Conservation (phyloP, 352 stramenopile genomes). For the Globisporangium solare region DNA sequence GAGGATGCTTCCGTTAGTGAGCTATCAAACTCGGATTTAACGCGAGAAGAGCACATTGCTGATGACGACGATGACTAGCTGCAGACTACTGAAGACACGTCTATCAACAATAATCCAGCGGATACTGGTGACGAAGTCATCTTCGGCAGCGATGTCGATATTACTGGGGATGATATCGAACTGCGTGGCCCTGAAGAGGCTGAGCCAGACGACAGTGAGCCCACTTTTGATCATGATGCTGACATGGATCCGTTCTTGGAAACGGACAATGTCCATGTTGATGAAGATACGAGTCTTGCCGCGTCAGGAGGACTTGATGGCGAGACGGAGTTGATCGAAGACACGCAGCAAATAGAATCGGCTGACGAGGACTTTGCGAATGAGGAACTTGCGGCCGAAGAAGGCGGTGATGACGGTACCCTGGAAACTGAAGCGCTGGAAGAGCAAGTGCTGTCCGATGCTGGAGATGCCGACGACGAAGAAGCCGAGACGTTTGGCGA, state of each 20-base stretch:
- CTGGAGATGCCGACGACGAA: conserved; percentile 66
- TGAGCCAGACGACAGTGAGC: too few relatives aligned
- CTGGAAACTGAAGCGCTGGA: conserved; percentile 1
- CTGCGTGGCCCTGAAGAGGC: too few relatives aligned
- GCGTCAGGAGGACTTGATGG: background rate
- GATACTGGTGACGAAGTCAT: background rate
- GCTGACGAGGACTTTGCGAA: background rate
- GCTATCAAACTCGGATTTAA: background rate
- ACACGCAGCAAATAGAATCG: background rate
- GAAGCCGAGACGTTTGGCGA: conserved; percentile 72
- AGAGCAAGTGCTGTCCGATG: conserved; percentile 23
- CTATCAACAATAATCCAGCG: background rate
- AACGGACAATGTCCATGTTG: background rate
- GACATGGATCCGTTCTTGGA: background rate
- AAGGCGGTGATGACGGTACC: background rate
- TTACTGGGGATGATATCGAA: too few relatives aligned
- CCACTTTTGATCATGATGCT: background rate
- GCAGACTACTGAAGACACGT: background rate
- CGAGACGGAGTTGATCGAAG: background rate
- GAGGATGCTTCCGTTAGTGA: background rate
- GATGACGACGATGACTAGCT: background rate
- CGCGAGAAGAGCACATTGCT: background rate
- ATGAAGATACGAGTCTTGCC: background rate
- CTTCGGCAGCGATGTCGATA: background rate
- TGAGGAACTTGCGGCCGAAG: conserved; percentile 1